Percentiles rank a stretch among this genome's conserved stretches.
Evolutionary conservation across 2,329 filamentous ascomycete genomes (phyloP).

Genomic region (Alternaria burnsii): DNA sequence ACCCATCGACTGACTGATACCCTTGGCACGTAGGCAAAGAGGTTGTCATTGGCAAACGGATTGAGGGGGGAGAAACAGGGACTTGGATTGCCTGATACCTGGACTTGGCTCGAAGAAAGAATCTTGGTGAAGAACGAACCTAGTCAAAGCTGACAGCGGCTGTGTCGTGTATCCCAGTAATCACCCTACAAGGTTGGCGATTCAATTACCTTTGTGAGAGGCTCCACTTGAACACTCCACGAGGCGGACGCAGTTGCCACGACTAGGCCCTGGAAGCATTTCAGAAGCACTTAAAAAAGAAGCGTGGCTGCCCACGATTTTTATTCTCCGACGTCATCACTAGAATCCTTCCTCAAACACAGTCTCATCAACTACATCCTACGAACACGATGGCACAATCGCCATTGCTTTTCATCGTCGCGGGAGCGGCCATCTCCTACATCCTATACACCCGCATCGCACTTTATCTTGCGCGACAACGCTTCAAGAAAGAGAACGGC

Average conservation of each 20-base stretch:
- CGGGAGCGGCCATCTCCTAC: conserved; percentile 46
- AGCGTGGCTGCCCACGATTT: not conserved
- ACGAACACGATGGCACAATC: conserved; percentile 32
- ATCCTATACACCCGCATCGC: conserved; percentile 45
- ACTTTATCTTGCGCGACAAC: conserved; percentile 48
- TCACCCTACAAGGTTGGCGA: not conserved
- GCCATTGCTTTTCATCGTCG: conserved; percentile 39
- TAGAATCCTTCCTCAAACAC: not conserved
- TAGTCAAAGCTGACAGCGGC: not conserved
- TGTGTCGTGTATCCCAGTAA: not conserved
- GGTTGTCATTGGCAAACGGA: not conserved
- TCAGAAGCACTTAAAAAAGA: not conserved
- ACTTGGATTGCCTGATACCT: not conserved
- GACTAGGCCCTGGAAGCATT: not conserved
- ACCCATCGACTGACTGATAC: not conserved
- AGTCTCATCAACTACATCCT: not conserved
- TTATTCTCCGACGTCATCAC: conserved; percentile 5
- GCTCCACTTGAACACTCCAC: not conserved
- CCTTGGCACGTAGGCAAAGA: not conserved
- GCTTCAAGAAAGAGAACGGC: conserved; percentile 54
- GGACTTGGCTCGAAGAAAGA: not conserved
- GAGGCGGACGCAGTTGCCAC: conserved; percentile 1
- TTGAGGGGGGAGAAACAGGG: not conserved
- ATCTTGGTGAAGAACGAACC: not conserved
- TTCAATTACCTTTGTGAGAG: not conserved